A percentile compares a stretch with the other conserved stretches of the same genome.
Conservation (phyloP, 352 stramenopile species). For the Peronospora destructor region DNA sequence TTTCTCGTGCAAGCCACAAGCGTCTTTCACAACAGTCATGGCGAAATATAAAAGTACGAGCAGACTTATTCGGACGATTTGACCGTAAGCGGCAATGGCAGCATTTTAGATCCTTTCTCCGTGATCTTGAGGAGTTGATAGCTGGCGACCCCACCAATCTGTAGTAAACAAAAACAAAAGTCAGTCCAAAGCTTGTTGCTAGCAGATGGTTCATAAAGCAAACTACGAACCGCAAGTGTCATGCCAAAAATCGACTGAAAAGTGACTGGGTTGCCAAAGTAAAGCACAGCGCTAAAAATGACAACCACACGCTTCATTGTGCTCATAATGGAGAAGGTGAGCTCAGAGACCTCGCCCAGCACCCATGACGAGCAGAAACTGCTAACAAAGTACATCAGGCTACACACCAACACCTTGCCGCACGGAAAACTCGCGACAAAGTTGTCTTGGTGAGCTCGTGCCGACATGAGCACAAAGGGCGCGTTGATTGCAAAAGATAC, state of each 20-base stretch:
- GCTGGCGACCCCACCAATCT: conserved; percentile 58
- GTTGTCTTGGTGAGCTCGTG: conserved; percentile 44
- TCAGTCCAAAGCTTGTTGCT: conserved; percentile 1
- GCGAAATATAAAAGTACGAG: conserved; percentile 19
- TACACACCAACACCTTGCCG: conserved; percentile 63
- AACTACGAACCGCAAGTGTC: conserved; percentile 45
- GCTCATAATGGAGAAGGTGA: conserved; percentile 88
- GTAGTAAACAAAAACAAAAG: conserved; percentile 1
- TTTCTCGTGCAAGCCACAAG: conserved; percentile 7
- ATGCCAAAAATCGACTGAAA: conserved; percentile 65
- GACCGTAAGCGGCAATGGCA: conserved; percentile 46
- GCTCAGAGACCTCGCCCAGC: conserved; percentile 78
- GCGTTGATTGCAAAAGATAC: conserved; percentile 82
- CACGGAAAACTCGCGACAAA: conserved; percentile 68
- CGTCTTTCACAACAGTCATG: conserved; percentile 10
- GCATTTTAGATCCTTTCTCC: conserved; percentile 39
- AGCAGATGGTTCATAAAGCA: neutral
- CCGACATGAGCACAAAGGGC: conserved; percentile 59
- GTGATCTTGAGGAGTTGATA: conserved; percentile 79
- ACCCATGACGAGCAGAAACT: conserved; percentile 79
- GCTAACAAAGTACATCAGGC: conserved; percentile 77
- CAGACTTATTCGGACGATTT: conserved; percentile 29
- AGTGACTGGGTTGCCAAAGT: conserved; percentile 79
- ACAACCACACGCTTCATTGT: conserved; percentile 87
- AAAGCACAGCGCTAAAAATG: conserved; percentile 77